Conservation (phyloP, 169 alveolate genomes). For the Plasmodium adleri region DNA sequence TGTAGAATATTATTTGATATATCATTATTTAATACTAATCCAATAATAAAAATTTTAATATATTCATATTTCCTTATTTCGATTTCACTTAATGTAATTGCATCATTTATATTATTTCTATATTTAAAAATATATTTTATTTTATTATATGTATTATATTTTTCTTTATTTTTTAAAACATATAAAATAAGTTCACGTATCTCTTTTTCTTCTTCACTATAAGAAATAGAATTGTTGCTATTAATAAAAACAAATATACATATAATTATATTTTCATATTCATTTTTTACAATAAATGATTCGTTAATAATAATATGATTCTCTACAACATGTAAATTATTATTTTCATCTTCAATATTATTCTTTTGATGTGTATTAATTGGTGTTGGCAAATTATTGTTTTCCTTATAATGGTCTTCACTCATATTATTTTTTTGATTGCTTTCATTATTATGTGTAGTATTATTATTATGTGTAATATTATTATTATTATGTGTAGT, state of each 20-base stretch:
- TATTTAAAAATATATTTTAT: constrained; percentile 32
- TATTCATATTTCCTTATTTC: constrained; percentile 39
- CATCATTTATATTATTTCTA: constrained; percentile 67
- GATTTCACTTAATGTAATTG: constrained; percentile 57
- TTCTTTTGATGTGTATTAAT: too few species aligned
- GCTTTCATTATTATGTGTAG: background rate
- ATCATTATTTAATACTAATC: constrained; percentile 45
- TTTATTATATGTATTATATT: background rate
- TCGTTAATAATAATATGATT: background rate
- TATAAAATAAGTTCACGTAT: constrained; percentile 48
- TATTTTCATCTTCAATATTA: too few species aligned
- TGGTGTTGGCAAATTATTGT: too few species aligned
- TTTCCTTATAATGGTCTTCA: background rate
- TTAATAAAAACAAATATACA: constrained; percentile 45
- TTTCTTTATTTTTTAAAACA: constrained; percentile 51
- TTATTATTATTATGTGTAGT: background rate
- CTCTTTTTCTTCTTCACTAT: constrained; percentile 55
- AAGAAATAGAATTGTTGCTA: background rate
- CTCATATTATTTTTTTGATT: background rate
- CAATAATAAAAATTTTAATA: constrained; percentile 28
- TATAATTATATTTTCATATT: background rate
- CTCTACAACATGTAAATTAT: background rate
- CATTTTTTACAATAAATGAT: background rate
- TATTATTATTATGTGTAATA: background rate
- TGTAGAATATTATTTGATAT: constrained; percentile 36